Conservation (phyloP, 2,329 filamentous ascomycete species). For the Trichoderma breve region DNA sequence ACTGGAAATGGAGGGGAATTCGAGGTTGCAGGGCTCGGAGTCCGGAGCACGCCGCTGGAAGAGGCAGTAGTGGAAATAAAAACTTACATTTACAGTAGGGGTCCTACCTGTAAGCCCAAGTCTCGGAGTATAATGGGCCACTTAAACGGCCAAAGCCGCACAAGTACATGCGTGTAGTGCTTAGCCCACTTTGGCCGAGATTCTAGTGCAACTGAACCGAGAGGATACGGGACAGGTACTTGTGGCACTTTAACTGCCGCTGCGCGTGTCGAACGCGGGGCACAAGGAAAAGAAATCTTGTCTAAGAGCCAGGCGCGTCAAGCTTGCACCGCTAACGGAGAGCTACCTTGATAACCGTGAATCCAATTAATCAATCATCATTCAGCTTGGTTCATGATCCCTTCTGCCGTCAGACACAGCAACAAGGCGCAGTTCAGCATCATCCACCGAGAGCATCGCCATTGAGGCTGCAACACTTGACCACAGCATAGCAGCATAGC, state of each 20-base stretch:
- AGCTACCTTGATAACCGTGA: not conserved
- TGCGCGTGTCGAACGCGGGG: slow-evolving; percentile 15
- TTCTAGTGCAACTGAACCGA: fast-evolving
- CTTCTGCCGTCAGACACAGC: not conserved
- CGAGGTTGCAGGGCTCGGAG: not conserved
- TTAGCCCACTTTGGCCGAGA: not conserved
- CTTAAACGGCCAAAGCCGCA: not conserved
- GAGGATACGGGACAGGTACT: not conserved
- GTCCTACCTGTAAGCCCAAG: not conserved
- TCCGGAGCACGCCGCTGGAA: not conserved
- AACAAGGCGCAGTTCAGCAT: not conserved
- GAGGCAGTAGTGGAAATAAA: not conserved
- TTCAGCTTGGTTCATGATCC: not conserved
- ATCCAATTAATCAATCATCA: not conserved
- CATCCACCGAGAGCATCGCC: not conserved
- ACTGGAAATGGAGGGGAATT: not conserved
- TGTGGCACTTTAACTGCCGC: not conserved
- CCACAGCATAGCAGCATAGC: not conserved
- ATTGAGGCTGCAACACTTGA: not conserved
- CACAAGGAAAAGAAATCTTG: slow-evolving; percentile 1
- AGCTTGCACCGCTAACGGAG: not conserved
- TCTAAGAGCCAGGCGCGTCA: slow-evolving; percentile 2
- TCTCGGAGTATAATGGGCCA: not conserved
- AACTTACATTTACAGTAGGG: not conserved
- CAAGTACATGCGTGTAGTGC: not conserved